A percentile compares a stretch with the other conserved stretches of the same genome.
These are phyloP conservation scores for Sporothrix globosa DNA, from an alignment of 2,329 filamentous ascomycete species.

Conservation along the genomic window DNA sequence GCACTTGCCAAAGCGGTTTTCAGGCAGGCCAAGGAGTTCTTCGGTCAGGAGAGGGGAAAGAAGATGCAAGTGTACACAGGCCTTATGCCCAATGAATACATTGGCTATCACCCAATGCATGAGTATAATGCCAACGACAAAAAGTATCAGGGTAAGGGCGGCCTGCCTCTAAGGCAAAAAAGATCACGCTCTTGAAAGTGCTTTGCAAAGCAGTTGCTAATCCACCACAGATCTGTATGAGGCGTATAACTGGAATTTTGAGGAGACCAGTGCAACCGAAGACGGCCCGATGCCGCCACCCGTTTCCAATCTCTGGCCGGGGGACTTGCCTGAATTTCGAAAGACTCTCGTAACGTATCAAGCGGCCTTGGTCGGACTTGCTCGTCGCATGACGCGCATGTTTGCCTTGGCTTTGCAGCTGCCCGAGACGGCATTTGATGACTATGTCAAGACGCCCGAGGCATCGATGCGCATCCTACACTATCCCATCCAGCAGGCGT, in stretches of 20 bases:
- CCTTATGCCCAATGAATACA: conserved; percentile 44
- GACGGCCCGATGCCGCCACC: conserved; percentile 38
- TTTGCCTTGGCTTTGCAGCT: conserved; percentile 33
- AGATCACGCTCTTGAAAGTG: too few relatives aligned
- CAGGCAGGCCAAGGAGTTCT: conserved; percentile 48
- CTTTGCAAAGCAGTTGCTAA: background rate
- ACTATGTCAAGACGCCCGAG: conserved; percentile 27
- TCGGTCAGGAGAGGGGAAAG: conserved; percentile 49
- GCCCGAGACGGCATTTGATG: conserved; percentile 34
- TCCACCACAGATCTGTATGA: conserved; percentile 40
- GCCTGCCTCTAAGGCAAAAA: background rate
- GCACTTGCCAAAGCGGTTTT: conserved; percentile 42
- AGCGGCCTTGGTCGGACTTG: conserved; percentile 26
- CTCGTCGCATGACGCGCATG: conserved; percentile 31
- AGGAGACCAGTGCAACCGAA: conserved; percentile 41
- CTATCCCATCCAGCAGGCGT: conserved; percentile 32
- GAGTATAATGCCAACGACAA: conserved; percentile 48
- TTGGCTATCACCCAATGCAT: conserved; percentile 45
- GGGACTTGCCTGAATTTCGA: conserved; percentile 44
- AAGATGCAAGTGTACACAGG: conserved; percentile 53
- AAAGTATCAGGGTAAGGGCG: conserved; percentile 42
- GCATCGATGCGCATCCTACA: conserved; percentile 33
- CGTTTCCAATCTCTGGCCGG: conserved; percentile 41
- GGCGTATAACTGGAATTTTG: conserved; percentile 45
- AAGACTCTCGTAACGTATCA: conserved; percentile 39